Base-by-base conservation (phyloP, 2,329 filamentous ascomycete genomes). In the Tothia fuscella region DNA sequence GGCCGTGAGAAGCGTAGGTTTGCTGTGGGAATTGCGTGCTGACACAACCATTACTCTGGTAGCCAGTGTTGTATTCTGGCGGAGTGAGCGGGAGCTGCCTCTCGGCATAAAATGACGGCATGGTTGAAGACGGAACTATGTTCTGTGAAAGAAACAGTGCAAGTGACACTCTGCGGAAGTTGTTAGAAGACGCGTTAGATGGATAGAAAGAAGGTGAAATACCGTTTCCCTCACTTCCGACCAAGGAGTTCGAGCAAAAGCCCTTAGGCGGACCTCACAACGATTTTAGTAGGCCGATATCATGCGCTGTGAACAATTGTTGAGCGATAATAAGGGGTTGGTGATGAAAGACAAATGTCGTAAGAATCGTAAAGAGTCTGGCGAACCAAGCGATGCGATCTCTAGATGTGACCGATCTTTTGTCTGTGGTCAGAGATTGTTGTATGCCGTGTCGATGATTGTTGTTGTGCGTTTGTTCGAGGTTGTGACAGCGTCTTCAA, bases 31-130 rank as follows among this genome's bases (percentile, higher is more conserved):
- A 65, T 46, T 64, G 64, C 56, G 67, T 63, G 42, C 57, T 57
- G 51, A 59, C 62, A 46, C 63, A 67, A 29, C 58, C 60, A 46
- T 61, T 62, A 30, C 33, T 45, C 48, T 61, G 55, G 52, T 62
- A 63, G 49, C 53, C 62, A 28, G 62, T 60, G 31, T 63, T 55
- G 47, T 63, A 66, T 51, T 70, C 67, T 45, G 67, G 67, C 9
- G 68, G 67, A 38, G 68, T 70, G 46, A 68, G 61, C 47, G 64
- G 65, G 36, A 66, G 55, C 46, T 59, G 57, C 41, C 60, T 58
- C 57, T 62, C 54, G 47, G 60, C 55, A 51, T 69, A 69, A 55
- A 69, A 69, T 52, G 65, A 64, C 50, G 67, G 67, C 68, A 71
- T 71, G 56, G 51, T 62, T 55, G 54, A 51, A 49, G 48, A 48